phyloP scores from a whole-genome alignment of 768 basidiomycete genomes.

The Guyanaporus albipodus region DNA sequence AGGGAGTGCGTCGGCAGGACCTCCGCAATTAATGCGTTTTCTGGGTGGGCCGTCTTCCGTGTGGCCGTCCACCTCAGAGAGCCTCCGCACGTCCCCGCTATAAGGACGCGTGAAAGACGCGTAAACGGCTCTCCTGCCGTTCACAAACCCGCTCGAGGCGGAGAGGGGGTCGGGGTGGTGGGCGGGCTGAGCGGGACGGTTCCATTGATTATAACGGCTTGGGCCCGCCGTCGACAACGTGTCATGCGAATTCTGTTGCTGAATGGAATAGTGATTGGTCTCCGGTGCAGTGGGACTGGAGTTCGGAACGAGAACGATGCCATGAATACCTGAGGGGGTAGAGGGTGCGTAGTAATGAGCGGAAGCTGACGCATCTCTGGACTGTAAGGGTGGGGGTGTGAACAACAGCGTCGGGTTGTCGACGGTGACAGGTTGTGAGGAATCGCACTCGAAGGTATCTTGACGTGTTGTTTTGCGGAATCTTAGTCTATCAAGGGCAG shows the following conservation, averaged over 20 bases:
- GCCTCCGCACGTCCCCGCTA: conserved; percentile 35
- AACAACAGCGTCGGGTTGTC: conserved; percentile 51
- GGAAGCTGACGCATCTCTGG: conserved; percentile 68
- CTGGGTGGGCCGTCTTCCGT: conserved; percentile 62
- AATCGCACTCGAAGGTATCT: conserved; percentile 24
- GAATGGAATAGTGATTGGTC: conserved; percentile 33
- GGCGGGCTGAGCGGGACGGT: conserved; percentile 30
- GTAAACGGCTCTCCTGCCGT: conserved; percentile 39
- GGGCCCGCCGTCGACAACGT: conserved; percentile 40
- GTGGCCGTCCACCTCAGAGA: conserved; percentile 36
- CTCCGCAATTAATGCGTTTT: conserved; percentile 62
- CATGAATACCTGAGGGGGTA: conserved; percentile 41
- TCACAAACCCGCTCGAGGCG: conserved; percentile 55
- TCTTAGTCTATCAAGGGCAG: conserved; percentile 42
- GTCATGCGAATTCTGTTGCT: conserved; percentile 39
- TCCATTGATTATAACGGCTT: conserved; percentile 37
- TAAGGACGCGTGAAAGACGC: conserved; percentile 49
- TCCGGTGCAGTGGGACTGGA: conserved; percentile 61
- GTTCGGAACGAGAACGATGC: conserved; percentile 68
- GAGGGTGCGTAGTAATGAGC: conserved; percentile 55
- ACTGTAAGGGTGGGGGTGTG: conserved; percentile 53
- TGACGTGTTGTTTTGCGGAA: conserved; percentile 43
- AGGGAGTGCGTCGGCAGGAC: conserved; percentile 33
- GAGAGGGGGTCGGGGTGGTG: conserved; percentile 50
- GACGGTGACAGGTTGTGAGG: conserved; percentile 54